Base-by-base conservation (phyloP, 441 rosid genomes). In the Brassica balearica region DNA sequence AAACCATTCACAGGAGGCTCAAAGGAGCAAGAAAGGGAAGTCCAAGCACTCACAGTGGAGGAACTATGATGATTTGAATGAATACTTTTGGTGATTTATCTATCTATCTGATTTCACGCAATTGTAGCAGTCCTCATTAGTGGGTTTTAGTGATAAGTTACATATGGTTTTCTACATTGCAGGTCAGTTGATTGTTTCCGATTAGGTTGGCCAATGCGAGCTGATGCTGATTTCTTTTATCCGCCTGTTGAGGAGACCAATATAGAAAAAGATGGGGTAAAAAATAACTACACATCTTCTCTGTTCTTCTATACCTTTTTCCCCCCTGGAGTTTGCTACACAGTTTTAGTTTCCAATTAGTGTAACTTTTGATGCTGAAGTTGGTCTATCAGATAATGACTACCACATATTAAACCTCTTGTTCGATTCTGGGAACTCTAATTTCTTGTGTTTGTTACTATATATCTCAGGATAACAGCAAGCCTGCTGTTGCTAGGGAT, bases 31-130 rank as follows among this genome's bases (percentile, higher is more conserved):
- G 80, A 84, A 41, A 72, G 98, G 98, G 72, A 92, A 77, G 80
- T 96, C 99, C 77, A 96, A 94, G 87, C 65, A 96, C 80, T 96
- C 99, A 8, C 97, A 94, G 53, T 96, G 99, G 99, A 94, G 99
- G 77, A 96, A 96, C 74, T 96, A 96, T 80, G 99, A 96, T 85
- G 99, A 96, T 86, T 77, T 94, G 76, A 96, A 96, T 83, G 98
- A 96, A 77, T 96, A 88, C 82, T 96, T 96, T 82, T 96, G 99
- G 99, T 96, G 84, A 76, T 75, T 51, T 38, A 25, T 71, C 55
- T 73, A 68, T 9, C 43, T 38, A 61, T 65, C 4, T 66, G 51
- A 11, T 48, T 58, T 60, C 58, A 23, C 41, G 5, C 59, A 4
- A 20, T 55, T 8, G 5, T 43, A 12, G n/a, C 9, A 23, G 65